Evolutionary conservation across 768 basidiomycete species (phyloP).

Genomic region (Melanogaster broomeanus): DNA sequence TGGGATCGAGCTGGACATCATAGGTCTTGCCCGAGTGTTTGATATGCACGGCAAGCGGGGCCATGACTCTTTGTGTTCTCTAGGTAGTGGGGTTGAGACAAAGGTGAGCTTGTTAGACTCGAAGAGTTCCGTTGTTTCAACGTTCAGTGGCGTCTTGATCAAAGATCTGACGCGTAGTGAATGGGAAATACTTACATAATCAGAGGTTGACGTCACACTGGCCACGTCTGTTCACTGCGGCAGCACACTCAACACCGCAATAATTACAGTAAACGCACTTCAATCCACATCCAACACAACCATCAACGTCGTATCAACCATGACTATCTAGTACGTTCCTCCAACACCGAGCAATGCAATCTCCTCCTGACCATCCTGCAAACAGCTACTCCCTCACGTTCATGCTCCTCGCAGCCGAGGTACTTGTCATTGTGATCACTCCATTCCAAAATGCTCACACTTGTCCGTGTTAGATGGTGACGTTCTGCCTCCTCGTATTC

Average conservation of each 20-base stretch:
- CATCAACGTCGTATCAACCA: slow-evolving; percentile 21
- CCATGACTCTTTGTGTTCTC: slow-evolving; percentile 43
- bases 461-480: slow-evolving; percentile 58
- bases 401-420: slow-evolving; percentile 77
- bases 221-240: slow-evolving; percentile 18
- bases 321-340: slow-evolving; percentile 50
- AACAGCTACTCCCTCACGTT: slow-evolving; percentile 81
- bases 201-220: slow-evolving; percentile 29
- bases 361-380: slow-evolving; percentile 4
- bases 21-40: slow-evolving; percentile 88
- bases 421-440: slow-evolving; percentile 16
- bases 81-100: background rate
- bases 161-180: slow-evolving; percentile 23
- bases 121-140: background rate
- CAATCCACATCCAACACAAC: background rate
- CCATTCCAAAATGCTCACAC: background rate
- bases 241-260: background rate
- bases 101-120: background rate
- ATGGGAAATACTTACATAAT: slow-evolving; percentile 35
- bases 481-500: slow-evolving; percentile 81
- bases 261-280: background rate
- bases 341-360: too few species aligned
- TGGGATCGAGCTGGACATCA: slow-evolving; percentile 70
- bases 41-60: slow-evolving; percentile 73
- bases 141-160: slow-evolving; percentile 9